phyloP scores from a whole-genome alignment of 1,284 basidiomycete genomes.

The Fomitiporia mediterranea region DNA sequence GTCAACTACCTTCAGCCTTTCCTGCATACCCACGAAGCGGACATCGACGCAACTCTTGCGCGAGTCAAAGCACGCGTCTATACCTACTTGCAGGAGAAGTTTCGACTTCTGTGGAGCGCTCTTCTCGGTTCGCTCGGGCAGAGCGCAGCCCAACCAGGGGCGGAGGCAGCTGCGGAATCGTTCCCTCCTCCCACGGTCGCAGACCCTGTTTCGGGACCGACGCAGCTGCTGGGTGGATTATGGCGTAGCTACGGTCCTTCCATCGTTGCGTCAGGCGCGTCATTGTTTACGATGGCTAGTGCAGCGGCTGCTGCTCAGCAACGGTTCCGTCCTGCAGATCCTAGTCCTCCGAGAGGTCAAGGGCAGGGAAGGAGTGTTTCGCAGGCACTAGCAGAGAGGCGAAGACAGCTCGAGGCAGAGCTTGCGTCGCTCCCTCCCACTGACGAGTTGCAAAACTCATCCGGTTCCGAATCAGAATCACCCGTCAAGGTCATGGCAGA shows the following conservation, averaged over 20 bases:
- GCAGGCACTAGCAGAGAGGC: conserved; percentile 41
- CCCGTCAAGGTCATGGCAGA: conserved; percentile 33
- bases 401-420: conserved; percentile 52
- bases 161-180: conserved; percentile 32
- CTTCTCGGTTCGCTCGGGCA: conserved; percentile 45
- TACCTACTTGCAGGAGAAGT: conserved; percentile 58
- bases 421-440: conserved; percentile 40
- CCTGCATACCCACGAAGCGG: conserved; percentile 68
- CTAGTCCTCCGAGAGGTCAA: conserved; percentile 19
- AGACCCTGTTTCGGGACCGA: conserved; percentile 58
- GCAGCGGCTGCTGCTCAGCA: conserved; percentile 24
- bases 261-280: conserved; percentile 60
- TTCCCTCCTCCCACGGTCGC: conserved; percentile 41
- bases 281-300: conserved; percentile 48
- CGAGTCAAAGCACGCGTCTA: conserved; percentile 55
- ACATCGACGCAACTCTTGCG: conserved; percentile 75
- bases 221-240: conserved; percentile 56
- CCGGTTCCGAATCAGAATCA: conserved; percentile 22
- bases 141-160: conserved; percentile 26
- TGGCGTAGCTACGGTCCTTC: conserved; percentile 73
- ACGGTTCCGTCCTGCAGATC: conserved; percentile 22
- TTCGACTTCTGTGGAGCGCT: conserved; percentile 59
- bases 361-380: conserved; percentile 21
- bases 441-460: conserved; percentile 28
- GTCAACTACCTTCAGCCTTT: conserved; percentile 72